Evolutionary conservation across 2,329 filamentous ascomycete species (phyloP).

Genomic region (Alternaria viburni): DNA sequence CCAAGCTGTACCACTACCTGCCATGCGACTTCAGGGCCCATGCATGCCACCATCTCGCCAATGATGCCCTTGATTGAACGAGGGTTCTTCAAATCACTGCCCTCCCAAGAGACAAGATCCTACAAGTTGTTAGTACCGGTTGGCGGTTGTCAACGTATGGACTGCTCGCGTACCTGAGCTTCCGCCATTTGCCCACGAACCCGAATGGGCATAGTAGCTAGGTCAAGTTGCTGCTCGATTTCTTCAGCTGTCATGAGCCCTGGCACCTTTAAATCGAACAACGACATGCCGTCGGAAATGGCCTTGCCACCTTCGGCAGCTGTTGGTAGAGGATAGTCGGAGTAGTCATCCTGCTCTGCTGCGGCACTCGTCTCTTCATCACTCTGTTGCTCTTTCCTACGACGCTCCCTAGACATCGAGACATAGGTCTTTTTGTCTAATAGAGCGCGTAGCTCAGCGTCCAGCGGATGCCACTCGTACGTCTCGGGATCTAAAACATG

Average conservation of each 20-base stretch:
- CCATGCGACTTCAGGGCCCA: conserved; percentile 66
- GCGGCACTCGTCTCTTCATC: background rate
- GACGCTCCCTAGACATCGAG: conserved; percentile 48
- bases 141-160: background rate
- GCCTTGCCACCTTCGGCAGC: conserved; percentile 45
- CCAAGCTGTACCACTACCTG: conserved; percentile 66
- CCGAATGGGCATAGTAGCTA: conserved; percentile 65
- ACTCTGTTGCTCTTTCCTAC: conserved; percentile 19
- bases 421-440: conserved; percentile 65
- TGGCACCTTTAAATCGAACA: conserved; percentile 70
- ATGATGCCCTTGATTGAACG: conserved; percentile 66
- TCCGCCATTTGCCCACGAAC: conserved; percentile 48
- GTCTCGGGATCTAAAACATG: conserved; percentile 74
- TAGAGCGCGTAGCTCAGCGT: conserved; percentile 57
- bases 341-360: conserved; percentile 18
- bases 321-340: conserved; percentile 33
- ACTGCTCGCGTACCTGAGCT: conserved; percentile 37
- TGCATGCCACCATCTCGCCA: conserved; percentile 69
- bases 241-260: conserved; percentile 66
- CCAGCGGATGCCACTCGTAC: conserved; percentile 67
- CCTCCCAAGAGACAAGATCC: conserved; percentile 67
- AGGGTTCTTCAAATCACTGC: conserved; percentile 57
- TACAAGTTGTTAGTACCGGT: conserved; percentile 44
- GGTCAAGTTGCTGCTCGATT: conserved; percentile 59
- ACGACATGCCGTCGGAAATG: conserved; percentile 46